Percentiles rank a stretch among this genome's conserved stretches.
Evolutionary conservation across 306 rosid genomes (phyloP).

Genomic region (Quercus gilva): DNA sequence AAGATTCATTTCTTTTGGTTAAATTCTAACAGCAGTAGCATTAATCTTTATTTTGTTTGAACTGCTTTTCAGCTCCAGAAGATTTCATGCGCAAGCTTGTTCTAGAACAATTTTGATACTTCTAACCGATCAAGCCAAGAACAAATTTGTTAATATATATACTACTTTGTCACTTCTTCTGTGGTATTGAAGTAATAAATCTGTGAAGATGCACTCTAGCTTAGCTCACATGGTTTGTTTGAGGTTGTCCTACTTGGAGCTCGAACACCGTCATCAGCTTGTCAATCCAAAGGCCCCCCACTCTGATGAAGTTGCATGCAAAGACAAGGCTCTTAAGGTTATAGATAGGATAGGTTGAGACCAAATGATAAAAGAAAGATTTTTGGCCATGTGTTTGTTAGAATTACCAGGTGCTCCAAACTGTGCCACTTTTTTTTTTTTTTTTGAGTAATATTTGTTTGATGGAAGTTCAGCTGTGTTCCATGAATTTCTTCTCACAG

Average conservation of each 20-base stretch:
- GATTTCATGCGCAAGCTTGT: slow-evolving; percentile 40
- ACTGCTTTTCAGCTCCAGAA: slow-evolving; percentile 47
- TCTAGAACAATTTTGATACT: slow-evolving; percentile 35
- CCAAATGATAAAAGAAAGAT: not conserved
- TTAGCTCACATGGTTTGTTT: not conserved
- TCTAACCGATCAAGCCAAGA: not conserved
- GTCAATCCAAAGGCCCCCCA: not conserved
- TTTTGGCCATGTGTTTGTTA: not conserved
- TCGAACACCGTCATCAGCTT: not conserved
- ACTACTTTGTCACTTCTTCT: not conserved
- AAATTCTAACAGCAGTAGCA: not conserved
- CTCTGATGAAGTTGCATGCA: not conserved
- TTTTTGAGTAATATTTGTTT: not conserved
- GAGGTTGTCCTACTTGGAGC: not conserved
- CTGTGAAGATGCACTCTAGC: not conserved
- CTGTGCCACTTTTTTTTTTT: no score
- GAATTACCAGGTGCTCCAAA: not conserved
- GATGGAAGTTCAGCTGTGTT: not conserved
- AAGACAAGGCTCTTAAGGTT: not conserved
- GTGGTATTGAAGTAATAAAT: not conserved
- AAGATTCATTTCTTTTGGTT: not conserved
- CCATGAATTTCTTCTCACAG: not conserved
- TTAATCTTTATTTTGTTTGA: not conserved
- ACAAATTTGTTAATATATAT: not conserved
- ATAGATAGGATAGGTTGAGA: not conserved